Evolutionary conservation across 2,329 filamentous ascomycete species (phyloP), one percentile per base, ranked within the genome.

Genomic region (Pezicula radicicola): DNA sequence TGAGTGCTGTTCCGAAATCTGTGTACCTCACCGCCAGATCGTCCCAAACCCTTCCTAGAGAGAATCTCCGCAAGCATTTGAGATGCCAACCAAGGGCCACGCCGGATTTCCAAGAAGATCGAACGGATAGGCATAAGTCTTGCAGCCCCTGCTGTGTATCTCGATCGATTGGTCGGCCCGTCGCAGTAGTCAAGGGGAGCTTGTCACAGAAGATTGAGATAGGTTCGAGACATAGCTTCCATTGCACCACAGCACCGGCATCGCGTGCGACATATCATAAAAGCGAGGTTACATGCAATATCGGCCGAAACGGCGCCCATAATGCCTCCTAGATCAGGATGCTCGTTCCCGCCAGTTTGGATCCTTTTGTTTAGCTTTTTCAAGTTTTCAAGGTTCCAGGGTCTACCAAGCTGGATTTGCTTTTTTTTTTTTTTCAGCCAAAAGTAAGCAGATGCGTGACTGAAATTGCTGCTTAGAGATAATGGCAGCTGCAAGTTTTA

Each of bases 121-220:
- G 37, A 40, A 40, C 37, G 37, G 19, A 21, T 25, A 19, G 10
- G 18, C 18, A 15, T 21, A 25, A 18, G 15, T 19, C n/a, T 16
- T 33, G 30, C 30, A 13, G 7, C 30, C 30, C 30, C 30, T 64
- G 63, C 62, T 56, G 58, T 57, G 56, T 55, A 55, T 51, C 58
- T 60, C 53, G 57, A 60, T 63, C 57, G 58, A 50, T 50, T 43
- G 55, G 50, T 54, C 54, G 55, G 55, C 25, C 16, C 27, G 27
- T 28, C 25, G 18, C 30, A 19, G 27, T 33, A 19, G 27, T 19
- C 18, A 12, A 19, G 27, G 46, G 19, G 46, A 30, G 18, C 19
- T 25, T 37, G 50, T 55, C 46, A 53, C 46, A 55, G 55, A 55
- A 51, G 51, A 60, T 50, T 50, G 58, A 54, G 60, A 55, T 46